Percentiles rank a stretch among this genome's conserved stretches.
Evolutionary conservation across 192 early-diverging fungal species (phyloP).

Genomic region (Neocallimastix lanati): DNA sequence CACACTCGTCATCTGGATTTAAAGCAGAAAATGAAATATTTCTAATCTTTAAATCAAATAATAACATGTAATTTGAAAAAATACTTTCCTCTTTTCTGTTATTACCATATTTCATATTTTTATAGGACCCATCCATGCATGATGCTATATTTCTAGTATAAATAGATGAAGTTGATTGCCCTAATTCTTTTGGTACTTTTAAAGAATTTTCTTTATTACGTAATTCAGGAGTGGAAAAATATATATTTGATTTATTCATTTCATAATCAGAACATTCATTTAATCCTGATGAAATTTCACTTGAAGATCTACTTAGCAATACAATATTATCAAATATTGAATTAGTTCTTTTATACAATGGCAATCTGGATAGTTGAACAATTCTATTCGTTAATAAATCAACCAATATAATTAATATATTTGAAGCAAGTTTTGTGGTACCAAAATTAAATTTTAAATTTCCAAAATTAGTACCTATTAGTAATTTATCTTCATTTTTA

Average conservation of each 20-base stretch:
- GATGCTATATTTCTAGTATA: too few relatives aligned
- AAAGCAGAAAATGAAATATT: not conserved
- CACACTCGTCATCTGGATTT: not conserved
- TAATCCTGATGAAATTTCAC: not conserved
- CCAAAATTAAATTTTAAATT: not conserved
- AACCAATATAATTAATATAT: not conserved
- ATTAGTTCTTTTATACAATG: not conserved
- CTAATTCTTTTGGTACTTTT: too few relatives aligned
- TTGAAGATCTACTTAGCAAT: not conserved
- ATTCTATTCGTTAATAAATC: not conserved
- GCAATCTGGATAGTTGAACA: not conserved
- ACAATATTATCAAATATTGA: not conserved
- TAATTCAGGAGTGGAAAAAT: not conserved
- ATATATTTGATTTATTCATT: not conserved
- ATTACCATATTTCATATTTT: not conserved
- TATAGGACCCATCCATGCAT: not conserved
- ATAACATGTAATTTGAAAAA: not conserved
- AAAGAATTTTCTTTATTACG: not conserved
- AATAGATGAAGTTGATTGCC: too few relatives aligned
- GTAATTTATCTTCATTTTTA: not conserved
- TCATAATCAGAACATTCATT: not conserved
- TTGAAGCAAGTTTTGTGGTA: not conserved
- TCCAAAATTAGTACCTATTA: not conserved
- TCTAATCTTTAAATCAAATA: not conserved
- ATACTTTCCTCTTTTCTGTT: not conserved